A percentile compares a stretch with the other conserved stretches of the same genome.
phyloP scores from a whole-genome alignment of 805 yeast species.

The Candida schatavii region DNA sequence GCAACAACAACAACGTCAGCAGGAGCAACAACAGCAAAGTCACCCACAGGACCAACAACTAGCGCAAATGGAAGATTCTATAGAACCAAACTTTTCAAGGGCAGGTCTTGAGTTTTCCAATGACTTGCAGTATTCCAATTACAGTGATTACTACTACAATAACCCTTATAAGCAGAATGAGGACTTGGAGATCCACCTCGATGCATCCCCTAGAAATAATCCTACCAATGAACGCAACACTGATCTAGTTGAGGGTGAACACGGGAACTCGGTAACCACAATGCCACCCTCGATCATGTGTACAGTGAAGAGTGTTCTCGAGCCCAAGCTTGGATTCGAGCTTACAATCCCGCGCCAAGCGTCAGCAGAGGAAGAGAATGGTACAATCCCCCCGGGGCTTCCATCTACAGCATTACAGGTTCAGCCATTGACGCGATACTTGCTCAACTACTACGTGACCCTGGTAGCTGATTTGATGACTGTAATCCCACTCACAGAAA shows the following conservation, averaged over 20 bases:
- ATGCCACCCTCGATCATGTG: slow-evolving; percentile 59
- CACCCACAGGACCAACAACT: neutral
- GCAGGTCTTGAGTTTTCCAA: neutral
- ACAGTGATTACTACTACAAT: slow-evolving; percentile 36
- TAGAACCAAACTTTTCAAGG: neutral
- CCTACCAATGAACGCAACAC: slow-evolving; percentile 22
- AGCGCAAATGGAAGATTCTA: neutral
- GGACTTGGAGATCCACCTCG: slow-evolving; percentile 40
- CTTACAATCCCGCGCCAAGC: slow-evolving; percentile 26
- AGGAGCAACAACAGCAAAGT: neutral
- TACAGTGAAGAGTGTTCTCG: slow-evolving; percentile 36
- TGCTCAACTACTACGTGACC: slow-evolving; percentile 67
- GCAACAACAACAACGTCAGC: neutral
- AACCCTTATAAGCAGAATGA: slow-evolving; percentile 39
- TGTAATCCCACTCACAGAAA: slow-evolving; percentile 65
- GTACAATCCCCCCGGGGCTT: slow-evolving; percentile 28
- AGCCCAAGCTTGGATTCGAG: slow-evolving; percentile 44
- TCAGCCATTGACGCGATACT: slow-evolving; percentile 67
- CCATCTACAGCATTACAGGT: slow-evolving; percentile 64
- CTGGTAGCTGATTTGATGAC: slow-evolving; percentile 80
- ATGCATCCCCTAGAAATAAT: slow-evolving; percentile 26
- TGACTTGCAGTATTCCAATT: slow-evolving; percentile 32
- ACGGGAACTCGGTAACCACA: slow-evolving; percentile 27
- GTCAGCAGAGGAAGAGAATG: slow-evolving; percentile 12
- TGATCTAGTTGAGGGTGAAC: slow-evolving; percentile 35